Base-by-base conservation (phyloP, 148 eudicot species). In the Rhododendron ovatum region DNA sequence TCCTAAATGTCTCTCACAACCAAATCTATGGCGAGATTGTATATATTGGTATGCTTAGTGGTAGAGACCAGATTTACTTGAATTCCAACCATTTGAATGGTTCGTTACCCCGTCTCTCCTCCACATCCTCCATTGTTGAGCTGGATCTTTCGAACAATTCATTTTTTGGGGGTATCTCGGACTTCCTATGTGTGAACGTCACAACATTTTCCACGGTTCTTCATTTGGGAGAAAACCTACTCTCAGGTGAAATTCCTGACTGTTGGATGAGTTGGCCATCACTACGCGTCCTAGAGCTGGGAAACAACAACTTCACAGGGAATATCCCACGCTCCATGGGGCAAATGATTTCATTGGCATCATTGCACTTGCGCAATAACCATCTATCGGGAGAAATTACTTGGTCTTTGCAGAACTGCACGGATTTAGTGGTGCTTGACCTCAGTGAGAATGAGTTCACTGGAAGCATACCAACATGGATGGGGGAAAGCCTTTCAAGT, bases 311-410 rank as follows among this genome's bases (percentile, higher is more conserved):
- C 2, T 57, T 89, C 1, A 71, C 63, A 5, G 91, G 91, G 1
- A 48, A 17, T 2, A 85, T 89, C 43, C 89, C 89, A 57, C 55
- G 26, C 37, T 84, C 91, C 48, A 47, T 87, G 8, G 89, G 87
- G 0, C 67, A 59, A 59, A 8, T 63, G 69, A 0, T 5, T 41
- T 41, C 12, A 7, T 24, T 63, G 69, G 0, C 1, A 8, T 85
- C 86, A 17, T 83, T 87, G 47, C 59, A 85, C 26, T 11, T 89
- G 9, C 17, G 71, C 1, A 53, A 41, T 39, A 89, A 89, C 78
- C 12, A 17, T 3, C 80, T 89, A 9, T 85, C 83, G 35, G 89
- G 89, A 11, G 26, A 22, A 33, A 14, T 89, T 8, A 89, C 91
- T 39, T 14, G 14, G 28, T 22, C 86, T 14, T 18, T 88, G 7